Base-by-base conservation (phyloP, 1,284 basidiomycete genomes). In the Naganishia sp. region DNA sequence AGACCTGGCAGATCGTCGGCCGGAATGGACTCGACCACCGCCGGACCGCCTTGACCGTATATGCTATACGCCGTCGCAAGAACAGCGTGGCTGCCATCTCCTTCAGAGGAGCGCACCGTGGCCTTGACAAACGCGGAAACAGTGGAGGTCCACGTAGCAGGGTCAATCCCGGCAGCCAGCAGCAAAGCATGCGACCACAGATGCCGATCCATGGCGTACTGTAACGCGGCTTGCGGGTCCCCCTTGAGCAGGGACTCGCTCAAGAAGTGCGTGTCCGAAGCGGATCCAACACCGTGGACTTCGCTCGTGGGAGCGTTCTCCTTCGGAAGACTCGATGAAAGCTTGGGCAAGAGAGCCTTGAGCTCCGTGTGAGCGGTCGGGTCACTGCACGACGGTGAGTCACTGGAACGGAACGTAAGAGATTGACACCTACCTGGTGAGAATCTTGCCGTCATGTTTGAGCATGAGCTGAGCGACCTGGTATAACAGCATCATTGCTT, bases 121-220 rank as follows among this genome's bases (percentile, higher is more conserved):
- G 70, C 70, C 57, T 86, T 85, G 45, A 95, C 81, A 74, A 99
- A 99, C 69, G 94, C 90, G 45, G 84, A 86, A 0, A 95, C 92
- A 6, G 89, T 89, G 69, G 94, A 90, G 75, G 90, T 90, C 92
- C 94, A 98, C 6, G 91, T 85, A 42, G 95, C 92, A 72, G 90
- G 91, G 77, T 95, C 95, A 59, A 98, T 85, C 64, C 90, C 90
- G 74, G 91, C 94, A 9, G 96, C 88, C 69, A 99, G 94, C 55
- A 98, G 82, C 85, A 99, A 87, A 0, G 96, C 96, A 78, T 99
- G 96, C 1, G 92, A 88, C 94, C 94, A 99, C 70, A 99, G 81
- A 72, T 86, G 88, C 75, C 94, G 86, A 68, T 93, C 88, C 33
- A 93, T 83, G 4, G 96, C 95, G 75, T 88, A 93, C 66, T 88